Evolutionary conservation across 257 asterid genomes (phyloP).

Genomic region (Rubia yunnanensis): DNA sequence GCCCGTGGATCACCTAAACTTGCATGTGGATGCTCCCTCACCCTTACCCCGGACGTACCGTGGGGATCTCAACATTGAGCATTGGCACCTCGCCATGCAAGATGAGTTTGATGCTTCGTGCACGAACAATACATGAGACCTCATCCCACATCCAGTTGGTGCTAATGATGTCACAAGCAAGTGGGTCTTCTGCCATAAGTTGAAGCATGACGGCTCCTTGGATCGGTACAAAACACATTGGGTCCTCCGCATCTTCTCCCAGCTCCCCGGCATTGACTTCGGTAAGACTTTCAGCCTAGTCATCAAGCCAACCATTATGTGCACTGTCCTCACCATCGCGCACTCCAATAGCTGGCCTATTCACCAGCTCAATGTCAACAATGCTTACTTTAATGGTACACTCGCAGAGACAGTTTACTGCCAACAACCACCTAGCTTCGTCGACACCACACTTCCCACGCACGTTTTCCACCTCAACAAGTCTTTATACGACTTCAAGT

Average conservation of each 20-base stretch:
- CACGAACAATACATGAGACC: neutral
- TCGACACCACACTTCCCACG: neutral
- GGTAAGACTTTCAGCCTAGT: neutral
- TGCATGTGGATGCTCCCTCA: neutral
- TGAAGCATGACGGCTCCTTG: neutral
- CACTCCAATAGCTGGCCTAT: too few relatives aligned
- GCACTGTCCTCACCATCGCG: too few relatives aligned
- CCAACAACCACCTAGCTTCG: neutral
- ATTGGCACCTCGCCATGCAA: neutral
- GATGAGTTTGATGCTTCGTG: neutral
- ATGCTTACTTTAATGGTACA: conserved; percentile 1
- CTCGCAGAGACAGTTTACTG: neutral
- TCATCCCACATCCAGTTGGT: neutral
- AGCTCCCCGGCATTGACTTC: neutral
- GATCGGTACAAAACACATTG: neutral
- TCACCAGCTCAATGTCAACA: too few relatives aligned
- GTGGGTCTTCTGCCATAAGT: neutral
- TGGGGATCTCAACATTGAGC: neutral
- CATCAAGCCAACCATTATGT: too few relatives aligned
- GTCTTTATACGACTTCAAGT: conserved; percentile 3
- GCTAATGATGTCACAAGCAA: neutral
- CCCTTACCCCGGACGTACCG: neutral
- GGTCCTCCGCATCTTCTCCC: too few relatives aligned
- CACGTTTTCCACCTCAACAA: neutral
- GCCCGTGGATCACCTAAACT: neutral